Evolutionary conservation across 371 early-diverging fungal genomes (phyloP), one percentile per base, ranked within the genome.

Genomic region (Mucor indicus): DNA sequence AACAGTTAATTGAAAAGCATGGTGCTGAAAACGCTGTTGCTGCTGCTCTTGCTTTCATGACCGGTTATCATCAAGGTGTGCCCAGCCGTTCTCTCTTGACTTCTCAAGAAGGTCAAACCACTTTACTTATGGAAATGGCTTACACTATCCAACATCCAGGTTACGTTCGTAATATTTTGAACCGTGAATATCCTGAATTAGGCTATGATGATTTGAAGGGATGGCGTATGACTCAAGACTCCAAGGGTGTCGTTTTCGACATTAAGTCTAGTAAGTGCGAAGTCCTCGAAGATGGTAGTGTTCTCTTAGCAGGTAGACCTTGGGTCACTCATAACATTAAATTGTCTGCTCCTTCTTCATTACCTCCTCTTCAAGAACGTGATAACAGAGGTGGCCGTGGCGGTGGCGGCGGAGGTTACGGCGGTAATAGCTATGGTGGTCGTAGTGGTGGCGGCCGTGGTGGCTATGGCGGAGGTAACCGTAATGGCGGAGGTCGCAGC

Each of bases 141-240:
- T 65, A 82, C 33, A 64, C 75, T 38, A 87, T 91, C 50, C 81
- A 85, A 37, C 84, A 89, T 68, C 54, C 84, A 22, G 91, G 92
- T 16, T 92, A 90, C 59, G 83, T 93, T 44, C 85, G 89, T 56
- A 77, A 84, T 47, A 87, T 88, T 33, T 47, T 91, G 39, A 79
- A 73, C 51, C 82, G 87, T 40, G 67, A 77, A 48, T 85, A 80
- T 54, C 89, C 91, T 7, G 81, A 82, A 35, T 63, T 89, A 10
- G 55, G 60, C 16, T 84, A 82, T 27, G 85, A 81, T 39, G 89
- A 86, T 47, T 67, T 78, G 53, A 76, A 67, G 50, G 76, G 79
- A 38, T 92, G 90, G 88, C 79, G 91, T 35, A 87, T 93, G 80
- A 85, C 84, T 44, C 81, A 76, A 50, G 95, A 95, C 42, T 78